A percentile compares a stretch with the other conserved stretches of the same genome.
phyloP scores from a whole-genome alignment of 1,139 yeast species.

The Suhomyces wounanorum region DNA sequence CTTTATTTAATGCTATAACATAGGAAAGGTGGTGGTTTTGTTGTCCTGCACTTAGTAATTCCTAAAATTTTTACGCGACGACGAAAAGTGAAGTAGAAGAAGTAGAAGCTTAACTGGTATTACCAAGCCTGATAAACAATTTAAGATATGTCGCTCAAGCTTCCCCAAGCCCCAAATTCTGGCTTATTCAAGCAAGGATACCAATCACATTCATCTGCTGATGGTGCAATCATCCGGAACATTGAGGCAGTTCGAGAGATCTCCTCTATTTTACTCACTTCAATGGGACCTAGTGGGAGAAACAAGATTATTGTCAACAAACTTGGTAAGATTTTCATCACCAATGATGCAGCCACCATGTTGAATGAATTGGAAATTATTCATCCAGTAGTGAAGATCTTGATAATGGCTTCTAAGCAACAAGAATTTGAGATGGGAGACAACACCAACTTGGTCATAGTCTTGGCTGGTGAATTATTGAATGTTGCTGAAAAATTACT shows the following conservation, averaged over 20 bases:
- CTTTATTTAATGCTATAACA: too few relatives aligned
- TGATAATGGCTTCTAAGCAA: slow-evolving; percentile 96
- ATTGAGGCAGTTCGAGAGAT: slow-evolving; percentile 94
- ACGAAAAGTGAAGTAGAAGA: slow-evolving; percentile 1
- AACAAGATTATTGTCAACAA: slow-evolving; percentile 90
- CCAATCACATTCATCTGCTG: slow-evolving; percentile 82
- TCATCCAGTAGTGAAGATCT: slow-evolving; percentile 94
- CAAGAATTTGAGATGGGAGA: slow-evolving; percentile 83
- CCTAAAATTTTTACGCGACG: slow-evolving; percentile 12
- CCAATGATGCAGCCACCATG: slow-evolving; percentile 97
- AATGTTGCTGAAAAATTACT: slow-evolving; percentile 81
- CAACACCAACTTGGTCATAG: slow-evolving; percentile 49
- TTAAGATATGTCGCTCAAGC: slow-evolving; percentile 74
- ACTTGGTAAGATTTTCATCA: slow-evolving; percentile 80
- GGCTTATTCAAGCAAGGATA: slow-evolving; percentile 97
- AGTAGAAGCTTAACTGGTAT: background rate
- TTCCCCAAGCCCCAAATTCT: slow-evolving; percentile 91
- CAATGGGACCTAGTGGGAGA: slow-evolving; percentile 97
- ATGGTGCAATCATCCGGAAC: slow-evolving; percentile 91
- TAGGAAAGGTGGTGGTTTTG: background rate
- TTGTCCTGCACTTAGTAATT: slow-evolving; percentile 5
- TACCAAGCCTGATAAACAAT: background rate
- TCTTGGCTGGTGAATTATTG: slow-evolving; percentile 87
- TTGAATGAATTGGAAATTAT: slow-evolving; percentile 89
- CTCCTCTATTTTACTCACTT: slow-evolving; percentile 85